phyloP scores from a whole-genome alignment of 148 eudicot species.

The Fagopyrum homotropicum region DNA sequence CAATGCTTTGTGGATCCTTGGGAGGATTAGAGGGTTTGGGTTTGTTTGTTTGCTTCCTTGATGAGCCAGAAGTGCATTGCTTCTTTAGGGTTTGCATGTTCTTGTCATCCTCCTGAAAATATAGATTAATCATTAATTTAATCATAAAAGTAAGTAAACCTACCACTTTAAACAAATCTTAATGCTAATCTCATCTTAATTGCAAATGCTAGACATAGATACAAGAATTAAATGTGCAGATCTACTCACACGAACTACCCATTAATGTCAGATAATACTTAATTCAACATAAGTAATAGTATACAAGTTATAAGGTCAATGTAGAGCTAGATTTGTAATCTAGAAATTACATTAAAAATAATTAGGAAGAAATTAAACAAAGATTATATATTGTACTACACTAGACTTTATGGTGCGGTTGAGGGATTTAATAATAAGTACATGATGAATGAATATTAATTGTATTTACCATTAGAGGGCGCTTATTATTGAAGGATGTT shows the following conservation, averaged over 20 bases:
- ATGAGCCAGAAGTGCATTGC: slow-evolving; percentile 43
- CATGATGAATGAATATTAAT: not conserved
- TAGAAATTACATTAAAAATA: not conserved
- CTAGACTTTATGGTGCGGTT: not conserved
- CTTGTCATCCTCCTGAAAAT: slow-evolving; percentile 31
- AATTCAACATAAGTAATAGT: not conserved
- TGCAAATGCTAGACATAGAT: slow-evolving; percentile 8
- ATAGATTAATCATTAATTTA: not conserved
- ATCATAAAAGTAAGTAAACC: not conserved
- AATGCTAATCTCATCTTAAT: not conserved
- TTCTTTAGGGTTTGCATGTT: slow-evolving; percentile 57
- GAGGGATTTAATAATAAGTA: not conserved
- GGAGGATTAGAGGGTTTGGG: slow-evolving; percentile 23
- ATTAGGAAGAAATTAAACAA: not conserved
- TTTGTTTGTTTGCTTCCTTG: slow-evolving; percentile 36
- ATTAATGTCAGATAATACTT: slow-evolving; percentile 10
- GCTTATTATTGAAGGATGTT: slow-evolving; percentile 33
- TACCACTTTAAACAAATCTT: not conserved
- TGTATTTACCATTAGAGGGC: slow-evolving; percentile 12
- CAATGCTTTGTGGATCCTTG: slow-evolving; percentile 88
- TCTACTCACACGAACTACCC: slow-evolving; percentile 15
- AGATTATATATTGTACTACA: not conserved
- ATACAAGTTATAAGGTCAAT: not conserved
- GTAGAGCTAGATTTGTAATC: not conserved
- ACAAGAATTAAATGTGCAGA: slow-evolving; percentile 10